Percentiles rank a stretch among this genome's conserved stretches.
Evolutionary conservation across 2,329 filamentous ascomycete species (phyloP).

Genomic region (Xylogone sp.): DNA sequence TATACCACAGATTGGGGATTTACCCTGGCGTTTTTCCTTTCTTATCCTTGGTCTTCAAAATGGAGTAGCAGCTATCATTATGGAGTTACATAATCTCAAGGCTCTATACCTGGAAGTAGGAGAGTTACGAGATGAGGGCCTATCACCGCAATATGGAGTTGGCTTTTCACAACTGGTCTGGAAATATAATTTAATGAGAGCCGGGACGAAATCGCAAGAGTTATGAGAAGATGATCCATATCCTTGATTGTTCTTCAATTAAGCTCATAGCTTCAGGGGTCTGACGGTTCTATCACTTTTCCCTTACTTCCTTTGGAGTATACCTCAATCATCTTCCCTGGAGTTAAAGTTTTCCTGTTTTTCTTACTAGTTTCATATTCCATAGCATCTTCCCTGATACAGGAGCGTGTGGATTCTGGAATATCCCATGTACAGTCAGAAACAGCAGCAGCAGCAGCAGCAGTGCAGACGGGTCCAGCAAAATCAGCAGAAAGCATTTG

Average conservation of each 20-base stretch:
- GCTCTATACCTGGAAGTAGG: no score
- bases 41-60: no score
- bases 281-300: no score
- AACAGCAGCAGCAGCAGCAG: not conserved
- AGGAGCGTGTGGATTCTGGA: not conserved
- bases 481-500: not conserved
- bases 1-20: no score
- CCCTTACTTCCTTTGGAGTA: no score
- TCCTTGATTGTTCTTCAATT: no score
- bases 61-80: no score
- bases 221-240: not conserved
- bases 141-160: not conserved
- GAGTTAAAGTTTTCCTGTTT: not conserved
- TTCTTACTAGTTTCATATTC: not conserved
- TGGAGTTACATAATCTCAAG: no score
- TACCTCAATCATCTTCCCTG: not conserved
- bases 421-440: not conserved
- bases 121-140: not conserved
- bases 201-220: not conserved
- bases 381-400: not conserved
- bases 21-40: no score
- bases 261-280: no score
- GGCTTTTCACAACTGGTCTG: not conserved
- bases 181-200: not conserved
- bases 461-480: not conserved